Percentiles rank a stretch among this genome's conserved stretches.
These are phyloP conservation scores for Aspergillus hiratsukae DNA, from an alignment of 2,329 filamentous ascomycete genomes.

Conservation along the genomic window DNA sequence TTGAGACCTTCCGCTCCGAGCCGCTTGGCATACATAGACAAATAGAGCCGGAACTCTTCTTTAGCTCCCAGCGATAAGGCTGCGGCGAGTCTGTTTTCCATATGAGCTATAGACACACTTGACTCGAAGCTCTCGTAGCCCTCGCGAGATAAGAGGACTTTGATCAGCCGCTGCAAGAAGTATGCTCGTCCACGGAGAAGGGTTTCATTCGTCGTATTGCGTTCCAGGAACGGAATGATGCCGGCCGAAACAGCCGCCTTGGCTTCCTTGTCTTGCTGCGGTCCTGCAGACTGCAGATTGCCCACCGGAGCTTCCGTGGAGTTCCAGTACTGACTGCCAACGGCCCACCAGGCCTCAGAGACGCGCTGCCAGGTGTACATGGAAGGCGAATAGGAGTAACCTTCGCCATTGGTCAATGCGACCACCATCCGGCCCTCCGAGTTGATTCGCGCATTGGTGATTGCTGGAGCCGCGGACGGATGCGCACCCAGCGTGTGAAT, in stretches of 20 bases:
- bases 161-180: slow-evolving; percentile 85
- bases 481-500: slow-evolving; percentile 73
- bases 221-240: slow-evolving; percentile 87
- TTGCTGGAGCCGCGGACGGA: slow-evolving; percentile 71
- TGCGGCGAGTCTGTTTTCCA: slow-evolving; percentile 91
- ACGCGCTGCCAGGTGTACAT: slow-evolving; percentile 93
- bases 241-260: slow-evolving; percentile 70
- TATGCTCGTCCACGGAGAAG: slow-evolving; percentile 88
- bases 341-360: slow-evolving; percentile 97
- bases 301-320: slow-evolving; percentile 87
- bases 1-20: slow-evolving; percentile 84
- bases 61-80: slow-evolving; percentile 77
- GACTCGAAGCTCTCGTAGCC: slow-evolving; percentile 91
- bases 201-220: slow-evolving; percentile 90
- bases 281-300: slow-evolving; percentile 68
- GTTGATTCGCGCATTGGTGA: slow-evolving; percentile 89
- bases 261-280: slow-evolving; percentile 53
- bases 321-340: slow-evolving; percentile 98
- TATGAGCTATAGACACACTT: slow-evolving; percentile 83
- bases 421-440: slow-evolving; percentile 79
- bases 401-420: slow-evolving; percentile 91
- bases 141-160: slow-evolving; percentile 78
- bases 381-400: slow-evolving; percentile 78
- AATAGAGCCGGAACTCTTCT: slow-evolving; percentile 88
- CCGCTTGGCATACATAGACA: slow-evolving; percentile 98